These are phyloP conservation scores for Coccomyxa sp. DNA, from an alignment of 139 green algal species.

Conservation along the genomic window DNA sequence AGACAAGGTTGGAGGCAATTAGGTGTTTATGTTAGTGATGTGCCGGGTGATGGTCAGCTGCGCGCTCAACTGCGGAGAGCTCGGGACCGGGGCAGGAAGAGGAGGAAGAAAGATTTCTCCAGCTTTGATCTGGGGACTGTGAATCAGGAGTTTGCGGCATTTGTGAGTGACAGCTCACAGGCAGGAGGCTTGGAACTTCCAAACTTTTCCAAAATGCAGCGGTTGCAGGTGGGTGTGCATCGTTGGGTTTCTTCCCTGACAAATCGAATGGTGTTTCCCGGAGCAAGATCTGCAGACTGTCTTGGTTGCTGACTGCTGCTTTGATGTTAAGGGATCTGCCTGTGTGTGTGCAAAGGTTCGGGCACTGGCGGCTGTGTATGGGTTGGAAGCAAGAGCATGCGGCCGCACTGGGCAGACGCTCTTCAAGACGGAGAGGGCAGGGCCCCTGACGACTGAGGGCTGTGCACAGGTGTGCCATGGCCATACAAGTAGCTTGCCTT, in stretches of 20 bases:
- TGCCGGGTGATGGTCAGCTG: not conserved
- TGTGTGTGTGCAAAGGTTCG: not conserved
- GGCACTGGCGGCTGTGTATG: not conserved
- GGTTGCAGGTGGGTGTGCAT: not conserved
- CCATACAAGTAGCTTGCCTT: not conserved
- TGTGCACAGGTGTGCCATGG: not conserved
- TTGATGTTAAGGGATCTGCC: not conserved
- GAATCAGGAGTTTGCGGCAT: not conserved
- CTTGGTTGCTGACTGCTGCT: not conserved
- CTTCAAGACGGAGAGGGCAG: not conserved
- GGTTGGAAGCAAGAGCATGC: not conserved
- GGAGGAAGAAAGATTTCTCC: not conserved
- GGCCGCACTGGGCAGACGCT: not conserved
- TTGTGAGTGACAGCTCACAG: not conserved
- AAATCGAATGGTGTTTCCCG: not conserved
- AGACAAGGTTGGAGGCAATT: not conserved
- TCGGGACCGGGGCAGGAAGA: not conserved
- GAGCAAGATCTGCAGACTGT: not conserved
- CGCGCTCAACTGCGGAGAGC: not conserved
- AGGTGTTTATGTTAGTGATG: not conserved
- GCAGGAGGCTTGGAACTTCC: not conserved
- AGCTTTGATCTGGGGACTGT: not conserved
- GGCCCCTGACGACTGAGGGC: not conserved
- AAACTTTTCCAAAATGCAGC: not conserved
- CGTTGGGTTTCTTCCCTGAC: not conserved